Conservation (phyloP, 257 asterid species). For the Echium plantagineum region DNA sequence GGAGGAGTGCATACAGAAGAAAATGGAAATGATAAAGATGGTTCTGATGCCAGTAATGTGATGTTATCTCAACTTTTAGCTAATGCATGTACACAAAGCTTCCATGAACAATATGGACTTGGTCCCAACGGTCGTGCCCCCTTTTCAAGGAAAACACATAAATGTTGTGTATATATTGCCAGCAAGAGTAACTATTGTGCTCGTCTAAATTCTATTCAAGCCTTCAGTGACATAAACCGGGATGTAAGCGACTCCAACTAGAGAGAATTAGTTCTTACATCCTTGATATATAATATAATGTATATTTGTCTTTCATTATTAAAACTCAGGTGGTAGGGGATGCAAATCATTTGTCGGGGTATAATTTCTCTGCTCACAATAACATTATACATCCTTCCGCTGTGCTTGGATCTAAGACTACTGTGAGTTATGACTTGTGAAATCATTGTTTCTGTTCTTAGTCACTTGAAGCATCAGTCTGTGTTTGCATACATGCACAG, state of each 20-base stretch:
- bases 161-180: constrained; percentile 86
- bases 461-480: neutral
- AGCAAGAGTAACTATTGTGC: constrained; percentile 85
- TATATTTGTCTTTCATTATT: constrained; percentile 2
- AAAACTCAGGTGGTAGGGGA: constrained; percentile 71
- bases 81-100: constrained; percentile 79
- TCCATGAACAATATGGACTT: constrained; percentile 64
- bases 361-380: constrained; percentile 72
- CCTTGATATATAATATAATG: neutral
- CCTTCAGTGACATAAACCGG: constrained; percentile 80
- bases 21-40: constrained; percentile 55
- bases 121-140: constrained; percentile 49
- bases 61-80: constrained; percentile 72
- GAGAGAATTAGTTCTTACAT: constrained; percentile 9
- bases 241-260: constrained; percentile 47
- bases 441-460: neutral
- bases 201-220: constrained; percentile 74
- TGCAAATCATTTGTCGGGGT: constrained; percentile 81
- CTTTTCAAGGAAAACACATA: constrained; percentile 47
- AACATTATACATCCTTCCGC: constrained; percentile 77
- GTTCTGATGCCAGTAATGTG: constrained; percentile 41
- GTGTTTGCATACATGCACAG: neutral
- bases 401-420: constrained; percentile 72
- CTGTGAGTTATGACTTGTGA: constrained; percentile 49
- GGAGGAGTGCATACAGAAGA: constrained; percentile 86